Base-by-base conservation (phyloP, 2,329 filamentous ascomycete species). In the Nannizzia gypsea region DNA sequence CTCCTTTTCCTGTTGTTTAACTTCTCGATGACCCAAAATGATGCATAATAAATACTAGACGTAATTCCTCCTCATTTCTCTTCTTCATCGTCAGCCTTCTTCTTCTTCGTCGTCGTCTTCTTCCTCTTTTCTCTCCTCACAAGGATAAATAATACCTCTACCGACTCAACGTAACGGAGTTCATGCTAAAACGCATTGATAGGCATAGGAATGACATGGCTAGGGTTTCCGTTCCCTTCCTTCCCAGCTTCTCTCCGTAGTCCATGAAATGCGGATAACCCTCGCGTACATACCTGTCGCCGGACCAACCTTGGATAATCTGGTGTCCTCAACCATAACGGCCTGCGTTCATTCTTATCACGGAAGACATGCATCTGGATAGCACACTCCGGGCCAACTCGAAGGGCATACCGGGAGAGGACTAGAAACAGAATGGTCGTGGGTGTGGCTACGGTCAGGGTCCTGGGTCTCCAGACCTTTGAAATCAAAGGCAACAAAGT, bases 281-380 rank as follows among this genome's bases (percentile, higher is more conserved):
- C 38, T 42, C 38, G 28, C 28, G 28, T 31, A 31, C 9, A 31
- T n/a, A 31, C 2, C 28, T 31, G 3, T 6, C 28, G 28, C 28
- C 28, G 28, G 28, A 31, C 28, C 28, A 31, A 8, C 28, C 28
- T 31, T 31, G 6, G 28, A 31, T 31, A 31, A 31, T 31, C 28
- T 31, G 3, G 28, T 1, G 6, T 6, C 28, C 9, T 31, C 44
- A 48, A 24, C 44, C 4, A 48, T 6, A 48, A 8, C 11, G 44
- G 44, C 11, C 20, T 48, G 20, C 57, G 57, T 22, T 59, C 57
- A 40, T 59, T 40, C 28, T 54, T 54, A n/a, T 59, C 28, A 31
- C 57, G 44, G 20, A 52, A 59, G 57, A 59, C 40, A 38, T 54
- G 44, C 26, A 22, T 46, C 28, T 22, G 26, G 6, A 59, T 59